phyloP scores from a whole-genome alignment of 495 filamentous ascomycete species.

The Neurospora sp. region DNA sequence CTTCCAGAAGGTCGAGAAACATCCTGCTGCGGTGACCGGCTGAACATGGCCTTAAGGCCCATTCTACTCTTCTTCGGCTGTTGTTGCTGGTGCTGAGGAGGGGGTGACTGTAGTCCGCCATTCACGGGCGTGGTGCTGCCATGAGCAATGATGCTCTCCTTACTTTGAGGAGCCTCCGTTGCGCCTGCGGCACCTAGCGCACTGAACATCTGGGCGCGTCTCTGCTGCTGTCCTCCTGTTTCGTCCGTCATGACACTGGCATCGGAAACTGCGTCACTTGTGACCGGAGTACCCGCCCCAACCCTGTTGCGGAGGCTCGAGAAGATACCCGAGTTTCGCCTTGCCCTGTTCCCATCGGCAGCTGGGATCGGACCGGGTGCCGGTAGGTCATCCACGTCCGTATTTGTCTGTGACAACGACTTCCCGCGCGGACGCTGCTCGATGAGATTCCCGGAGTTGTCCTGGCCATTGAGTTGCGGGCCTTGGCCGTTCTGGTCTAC shows the following conservation, averaged over 20 bases:
- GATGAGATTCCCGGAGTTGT: background rate
- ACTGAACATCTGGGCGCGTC: conserved; percentile 10
- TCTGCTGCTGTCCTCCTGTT: conserved; percentile 6
- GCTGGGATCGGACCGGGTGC: conserved; percentile 9
- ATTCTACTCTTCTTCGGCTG: conserved; percentile 26
- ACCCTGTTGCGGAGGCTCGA: conserved; percentile 23
- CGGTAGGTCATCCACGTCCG: conserved; percentile 18
- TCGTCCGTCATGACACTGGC: conserved; percentile 25
- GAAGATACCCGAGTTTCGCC: conserved; percentile 30
- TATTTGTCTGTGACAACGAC: conserved; percentile 26
- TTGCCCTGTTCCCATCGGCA: conserved; percentile 17
- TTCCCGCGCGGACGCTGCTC: background rate
- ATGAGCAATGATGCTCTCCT: conserved; percentile 23
- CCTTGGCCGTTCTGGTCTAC: conserved; percentile 7
- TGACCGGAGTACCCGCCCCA: conserved; percentile 14
- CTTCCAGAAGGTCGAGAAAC: background rate
- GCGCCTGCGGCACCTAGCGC: conserved; percentile 4
- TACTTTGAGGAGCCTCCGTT: conserved; percentile 14
- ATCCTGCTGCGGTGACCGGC: conserved; percentile 4
- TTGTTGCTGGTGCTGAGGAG: conserved; percentile 10
- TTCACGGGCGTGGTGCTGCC: conserved; percentile 11
- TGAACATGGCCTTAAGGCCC: conserved; percentile 19
- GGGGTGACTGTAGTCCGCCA: conserved; percentile 6
- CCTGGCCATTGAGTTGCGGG: conserved; percentile 4
- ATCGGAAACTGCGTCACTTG: conserved; percentile 28